Evolutionary conservation across 768 basidiomycete genomes (phyloP), one percentile per base, ranked within the genome.

Genomic region (Agrocybe chaxingu): DNA sequence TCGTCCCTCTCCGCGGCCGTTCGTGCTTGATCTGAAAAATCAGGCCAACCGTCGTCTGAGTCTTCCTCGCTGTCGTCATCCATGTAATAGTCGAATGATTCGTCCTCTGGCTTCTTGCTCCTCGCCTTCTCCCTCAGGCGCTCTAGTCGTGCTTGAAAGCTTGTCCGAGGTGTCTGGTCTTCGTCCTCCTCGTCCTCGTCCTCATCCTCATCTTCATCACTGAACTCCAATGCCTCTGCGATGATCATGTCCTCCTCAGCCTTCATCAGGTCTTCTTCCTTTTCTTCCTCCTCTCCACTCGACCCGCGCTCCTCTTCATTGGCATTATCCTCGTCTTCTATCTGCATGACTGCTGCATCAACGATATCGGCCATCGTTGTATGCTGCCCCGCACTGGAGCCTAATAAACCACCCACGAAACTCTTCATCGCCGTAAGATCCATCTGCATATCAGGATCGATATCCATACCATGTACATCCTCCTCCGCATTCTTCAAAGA

Each of bases 281-380:
- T 66, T 9, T 62, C 69, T 10, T 68, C 70, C 18, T 67, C 65
- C 24, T 12, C 57, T 65, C 10, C 60, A 64, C 4, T 67, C 69
- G 8, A 66, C 71, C 67, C 63, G 34, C 33, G 56, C 19, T 66
- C 56, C 12, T 60, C 59, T 63, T 70, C 48, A 4, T 77, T 49
- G 9, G 55, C 47, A 63, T 61, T 69, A 1, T 72, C 69, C 24
- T 74, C 77, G 50, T 84, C 82, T 56, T 85, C 82, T 36, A 35
- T 50, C 45, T 55, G 62, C 61, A 85, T 77, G 55, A 63, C 66
- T 49, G 71, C 73, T 46, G 68, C 74, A 62, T 86, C 85, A 41
- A 69, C 76, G 16, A 89, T 58, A 65, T 91, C 88, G 58, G 83
- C 85, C 67, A 83, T 81, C n/a, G 83, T 84, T 41, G 78, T 66